These are phyloP conservation scores for Obba rivulosa DNA, from an alignment of 768 basidiomycete species.

Conservation along the genomic window DNA sequence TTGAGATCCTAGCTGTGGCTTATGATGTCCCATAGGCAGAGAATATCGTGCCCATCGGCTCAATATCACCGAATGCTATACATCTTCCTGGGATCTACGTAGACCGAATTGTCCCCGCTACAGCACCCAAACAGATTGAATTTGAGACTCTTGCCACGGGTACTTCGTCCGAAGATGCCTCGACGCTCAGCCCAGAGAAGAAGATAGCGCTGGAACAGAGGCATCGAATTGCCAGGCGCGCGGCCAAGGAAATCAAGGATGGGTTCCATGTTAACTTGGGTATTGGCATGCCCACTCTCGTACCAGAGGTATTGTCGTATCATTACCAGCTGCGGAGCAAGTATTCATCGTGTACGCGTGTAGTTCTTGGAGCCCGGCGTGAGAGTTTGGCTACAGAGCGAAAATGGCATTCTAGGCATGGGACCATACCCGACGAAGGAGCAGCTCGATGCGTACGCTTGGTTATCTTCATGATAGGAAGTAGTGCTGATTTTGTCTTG, in stretches of 20 bases:
- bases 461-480: not conserved
- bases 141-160: conserved; percentile 61
- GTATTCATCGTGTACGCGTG: not conserved
- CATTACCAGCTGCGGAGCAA: not conserved
- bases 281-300: conserved; percentile 88
- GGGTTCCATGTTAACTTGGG: conserved; percentile 88
- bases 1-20: not conserved
- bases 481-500: not conserved
- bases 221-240: conserved; percentile 77
- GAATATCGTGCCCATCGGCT: conserved; percentile 79
- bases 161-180: conserved; percentile 22
- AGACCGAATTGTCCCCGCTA: conserved; percentile 80
- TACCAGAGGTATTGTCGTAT: conserved; percentile 52
- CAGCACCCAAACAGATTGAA: conserved; percentile 74
- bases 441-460: conserved; percentile 71
- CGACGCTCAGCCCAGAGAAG: conserved; percentile 39
- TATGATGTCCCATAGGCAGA: conserved; percentile 56
- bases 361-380: conserved; percentile 62
- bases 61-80: conserved; percentile 74
- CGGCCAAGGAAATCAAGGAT: conserved; percentile 84
- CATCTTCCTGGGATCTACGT: conserved; percentile 86
- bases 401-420: conserved; percentile 88
- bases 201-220: conserved; percentile 44
- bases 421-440: conserved; percentile 84
- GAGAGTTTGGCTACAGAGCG: conserved; percentile 86